Evolutionary conservation across 768 basidiomycete species (phyloP).

Genomic region (Scleroderma citrinum): DNA sequence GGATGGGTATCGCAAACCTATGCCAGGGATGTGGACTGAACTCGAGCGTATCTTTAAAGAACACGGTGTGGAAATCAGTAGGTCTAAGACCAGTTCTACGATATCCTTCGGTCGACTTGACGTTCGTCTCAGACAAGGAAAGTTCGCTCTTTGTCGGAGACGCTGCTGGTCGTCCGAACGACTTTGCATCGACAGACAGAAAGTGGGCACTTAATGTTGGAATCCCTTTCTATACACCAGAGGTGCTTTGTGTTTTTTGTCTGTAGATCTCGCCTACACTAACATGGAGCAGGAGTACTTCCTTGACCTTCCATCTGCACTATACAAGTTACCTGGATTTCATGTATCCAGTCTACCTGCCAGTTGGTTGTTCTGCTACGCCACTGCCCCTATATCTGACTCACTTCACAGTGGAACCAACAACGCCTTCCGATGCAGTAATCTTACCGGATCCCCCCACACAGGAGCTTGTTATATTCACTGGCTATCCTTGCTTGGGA

Average conservation of each 20-base stretch:
- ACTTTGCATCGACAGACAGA: slow-evolving; percentile 78
- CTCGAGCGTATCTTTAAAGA: slow-evolving; percentile 55
- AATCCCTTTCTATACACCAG: slow-evolving; percentile 76
- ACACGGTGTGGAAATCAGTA: slow-evolving; percentile 62
- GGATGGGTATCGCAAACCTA: slow-evolving; percentile 81
- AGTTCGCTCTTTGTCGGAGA: slow-evolving; percentile 83
- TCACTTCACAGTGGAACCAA: slow-evolving; percentile 34
- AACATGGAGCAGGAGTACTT: slow-evolving; percentile 67
- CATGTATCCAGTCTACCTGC: slow-evolving; percentile 43
- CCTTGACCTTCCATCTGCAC: slow-evolving; percentile 42
- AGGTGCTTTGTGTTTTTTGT: slow-evolving; percentile 39
- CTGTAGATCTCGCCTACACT: neutral
- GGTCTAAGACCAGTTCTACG: slow-evolving; percentile 6
- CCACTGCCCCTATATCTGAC: neutral
- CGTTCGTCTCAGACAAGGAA: slow-evolving; percentile 45
- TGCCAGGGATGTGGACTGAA: slow-evolving; percentile 81
- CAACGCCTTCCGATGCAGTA: slow-evolving; percentile 13
- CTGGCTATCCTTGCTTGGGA: slow-evolving; percentile 61
- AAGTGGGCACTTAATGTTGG: slow-evolving; percentile 80
- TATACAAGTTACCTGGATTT: slow-evolving; percentile 59
- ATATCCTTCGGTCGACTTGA: neutral
- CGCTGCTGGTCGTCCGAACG: slow-evolving; percentile 73
- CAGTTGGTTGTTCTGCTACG: slow-evolving; percentile 12
- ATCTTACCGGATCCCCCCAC: slow-evolving; percentile 9
- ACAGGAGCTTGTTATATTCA: slow-evolving; percentile 53